Conservation (phyloP, 2,329 filamentous ascomycete genomes). For the Arthrinium phaeospermum region DNA sequence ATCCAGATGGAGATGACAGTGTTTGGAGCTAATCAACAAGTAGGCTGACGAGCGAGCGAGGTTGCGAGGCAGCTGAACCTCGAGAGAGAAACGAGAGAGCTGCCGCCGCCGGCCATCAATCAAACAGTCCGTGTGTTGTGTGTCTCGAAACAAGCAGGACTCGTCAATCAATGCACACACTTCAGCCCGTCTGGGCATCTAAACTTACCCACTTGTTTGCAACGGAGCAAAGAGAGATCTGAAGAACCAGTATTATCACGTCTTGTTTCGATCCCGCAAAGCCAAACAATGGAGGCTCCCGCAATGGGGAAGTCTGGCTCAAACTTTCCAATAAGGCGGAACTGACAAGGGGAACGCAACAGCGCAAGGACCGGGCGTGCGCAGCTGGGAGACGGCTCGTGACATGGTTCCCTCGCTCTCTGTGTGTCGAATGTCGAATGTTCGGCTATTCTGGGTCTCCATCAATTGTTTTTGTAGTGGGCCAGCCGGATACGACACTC, state of each 20-base stretch:
- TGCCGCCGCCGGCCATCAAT: too few species aligned
- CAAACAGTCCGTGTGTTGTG: neutral
- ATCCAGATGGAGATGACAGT: neutral
- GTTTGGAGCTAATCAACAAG: neutral
- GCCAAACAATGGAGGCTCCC: conserved; percentile 1
- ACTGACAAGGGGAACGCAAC: neutral
- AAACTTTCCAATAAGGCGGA: conserved; percentile 3
- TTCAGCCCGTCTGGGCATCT: neutral
- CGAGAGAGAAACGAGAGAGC: neutral
- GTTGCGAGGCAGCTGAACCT: neutral
- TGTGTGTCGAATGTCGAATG: neutral
- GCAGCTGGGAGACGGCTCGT: neutral
- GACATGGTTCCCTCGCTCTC: neutral
- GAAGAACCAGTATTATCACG: neutral
- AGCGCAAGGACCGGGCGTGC: conserved; percentile 1
- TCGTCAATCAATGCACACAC: neutral
- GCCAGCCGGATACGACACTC: too few species aligned
- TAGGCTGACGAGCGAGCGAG: neutral
- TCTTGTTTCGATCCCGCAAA: neutral
- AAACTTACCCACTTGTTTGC: neutral
- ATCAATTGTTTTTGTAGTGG: neutral
- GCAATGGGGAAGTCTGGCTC: conserved; percentile 4
- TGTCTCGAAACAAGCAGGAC: neutral
- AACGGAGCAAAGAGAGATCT: conserved; percentile 1
- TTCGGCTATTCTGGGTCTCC: neutral